Evolutionary conservation across 805 yeast species (phyloP).

Genomic region (Debaryomyces maramus): DNA sequence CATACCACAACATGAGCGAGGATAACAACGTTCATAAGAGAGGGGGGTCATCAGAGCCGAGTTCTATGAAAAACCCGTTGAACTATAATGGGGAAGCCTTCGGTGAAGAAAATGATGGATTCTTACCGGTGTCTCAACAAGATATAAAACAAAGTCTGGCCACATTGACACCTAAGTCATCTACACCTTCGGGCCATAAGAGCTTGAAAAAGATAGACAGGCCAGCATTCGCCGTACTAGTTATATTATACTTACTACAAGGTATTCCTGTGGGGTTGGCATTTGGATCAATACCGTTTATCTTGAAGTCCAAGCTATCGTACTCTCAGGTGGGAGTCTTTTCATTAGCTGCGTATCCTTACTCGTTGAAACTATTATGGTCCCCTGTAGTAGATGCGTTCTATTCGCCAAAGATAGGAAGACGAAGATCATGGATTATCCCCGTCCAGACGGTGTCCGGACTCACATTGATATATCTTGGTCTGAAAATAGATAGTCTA

Average conservation of each 20-base stretch:
- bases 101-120: constrained; percentile 35
- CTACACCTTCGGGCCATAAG: not conserved
- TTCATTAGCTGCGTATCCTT: constrained; percentile 91
- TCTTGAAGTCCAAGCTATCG: constrained; percentile 76
- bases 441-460: constrained; percentile 89
- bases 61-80: constrained; percentile 14
- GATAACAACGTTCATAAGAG: constrained; percentile 22
- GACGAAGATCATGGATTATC: constrained; percentile 90
- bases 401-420: constrained; percentile 65
- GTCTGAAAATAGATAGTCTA: constrained; percentile 51
- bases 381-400: constrained; percentile 93
- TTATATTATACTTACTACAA: constrained; percentile 77
- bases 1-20: too few relatives aligned
- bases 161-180: constrained; percentile 1
- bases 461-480: constrained; percentile 62
- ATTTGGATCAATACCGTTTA: constrained; percentile 90
- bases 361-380: constrained; percentile 89
- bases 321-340: constrained; percentile 91
- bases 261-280: constrained; percentile 98
- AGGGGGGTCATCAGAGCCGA: constrained; percentile 15
- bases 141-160: constrained; percentile 9
- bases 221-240: constrained; percentile 71
- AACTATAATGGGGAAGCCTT: constrained; percentile 23
- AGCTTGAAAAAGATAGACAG: constrained; percentile 46
- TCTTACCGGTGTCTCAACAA: constrained; percentile 30